Base-by-base conservation (phyloP, 2,329 filamentous ascomycete species). In the Alternaria angustiovoidea region DNA sequence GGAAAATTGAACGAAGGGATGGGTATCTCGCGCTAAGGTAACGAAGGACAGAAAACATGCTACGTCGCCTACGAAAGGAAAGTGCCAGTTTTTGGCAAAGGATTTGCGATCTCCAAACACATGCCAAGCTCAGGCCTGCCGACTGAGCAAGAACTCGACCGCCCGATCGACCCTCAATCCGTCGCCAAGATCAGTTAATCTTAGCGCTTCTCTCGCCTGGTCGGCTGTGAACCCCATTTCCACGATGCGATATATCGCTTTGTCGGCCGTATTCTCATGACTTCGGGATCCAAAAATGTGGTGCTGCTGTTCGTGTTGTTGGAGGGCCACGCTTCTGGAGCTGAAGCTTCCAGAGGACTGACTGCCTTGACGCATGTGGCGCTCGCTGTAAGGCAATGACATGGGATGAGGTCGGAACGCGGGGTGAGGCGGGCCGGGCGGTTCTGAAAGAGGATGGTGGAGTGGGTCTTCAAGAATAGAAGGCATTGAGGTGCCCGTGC, bases 161-260 rank as follows among this genome's bases (percentile, higher is more conserved):
- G 87, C 87, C 5, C 83, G 81, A 66, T 87, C 82, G 9, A 86
- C 80, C 57, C 88, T 79, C 63, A 89, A 77, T 1, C 86, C 86
- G 63, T 87, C 85, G 0, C 87, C 87, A 14, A 82, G 82, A 71
- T 89, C 87, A 5, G 87, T 89, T 66, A 84, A 81, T 41, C 83
- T 82, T 18, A 89, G 75, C 18, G 87, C 87, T 67, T 84, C 82
- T 59, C 84, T 83, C 7, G 86, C 87, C 63, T 87, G 81, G 18
- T 82, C 81, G 16, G 82, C 77, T 7, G 81, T 81, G 64, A 89
- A 89, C 0, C 87, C 87, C 73, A 89, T 85, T 36, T 87, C 83
- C 5, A 88, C 85, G 57, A 89, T 84, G 42, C 82, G 79, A 47
- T 81, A 77, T 18, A 89, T 83, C 0, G 87, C 87, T 46, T 81